A percentile compares a stretch with the other conserved stretches of the same genome.
Conservation (phyloP, 305 asterid species). For the Rubia peregrina region DNA sequence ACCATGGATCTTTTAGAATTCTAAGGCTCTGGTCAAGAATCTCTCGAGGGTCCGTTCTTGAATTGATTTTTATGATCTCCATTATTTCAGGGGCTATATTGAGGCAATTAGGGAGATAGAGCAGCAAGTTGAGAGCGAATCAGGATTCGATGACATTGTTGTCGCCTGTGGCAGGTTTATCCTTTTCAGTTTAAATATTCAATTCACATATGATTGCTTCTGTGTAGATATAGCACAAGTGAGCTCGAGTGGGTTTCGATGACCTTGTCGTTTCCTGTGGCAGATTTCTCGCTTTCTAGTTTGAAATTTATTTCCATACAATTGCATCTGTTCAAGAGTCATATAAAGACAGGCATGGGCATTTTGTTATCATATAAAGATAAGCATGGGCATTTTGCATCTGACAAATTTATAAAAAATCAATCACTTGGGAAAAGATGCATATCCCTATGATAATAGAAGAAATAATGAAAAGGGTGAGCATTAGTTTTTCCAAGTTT, state of each 20-base stretch:
- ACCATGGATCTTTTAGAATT: background rate
- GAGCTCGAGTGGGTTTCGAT: conserved; percentile 31
- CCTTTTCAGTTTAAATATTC: background rate
- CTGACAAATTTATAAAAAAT: background rate
- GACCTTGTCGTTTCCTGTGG: conserved; percentile 88
- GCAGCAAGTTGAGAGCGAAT: conserved; percentile 44
- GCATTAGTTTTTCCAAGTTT: background rate
- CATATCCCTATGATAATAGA: background rate
- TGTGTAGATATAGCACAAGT: background rate
- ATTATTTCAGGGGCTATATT: conserved; percentile 72
- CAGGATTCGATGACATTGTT: conserved; percentile 61
- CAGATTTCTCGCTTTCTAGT: conserved; percentile 31
- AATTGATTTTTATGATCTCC: background rate
- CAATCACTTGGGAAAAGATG: background rate
- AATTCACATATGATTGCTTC: background rate
- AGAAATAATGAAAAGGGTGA: background rate
- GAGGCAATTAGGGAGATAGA: conserved; percentile 88
- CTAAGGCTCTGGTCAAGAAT: background rate
- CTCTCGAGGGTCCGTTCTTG: background rate
- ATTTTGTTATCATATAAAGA: background rate
- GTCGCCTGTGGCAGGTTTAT: conserved; percentile 90
- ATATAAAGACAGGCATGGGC: background rate
- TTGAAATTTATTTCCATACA: background rate
- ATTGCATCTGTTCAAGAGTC: background rate
- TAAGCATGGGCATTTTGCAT: background rate